These are phyloP conservation scores for Diaporthe sp. DNA, from an alignment of 2,329 filamentous ascomycete genomes.

Conservation along the genomic window DNA sequence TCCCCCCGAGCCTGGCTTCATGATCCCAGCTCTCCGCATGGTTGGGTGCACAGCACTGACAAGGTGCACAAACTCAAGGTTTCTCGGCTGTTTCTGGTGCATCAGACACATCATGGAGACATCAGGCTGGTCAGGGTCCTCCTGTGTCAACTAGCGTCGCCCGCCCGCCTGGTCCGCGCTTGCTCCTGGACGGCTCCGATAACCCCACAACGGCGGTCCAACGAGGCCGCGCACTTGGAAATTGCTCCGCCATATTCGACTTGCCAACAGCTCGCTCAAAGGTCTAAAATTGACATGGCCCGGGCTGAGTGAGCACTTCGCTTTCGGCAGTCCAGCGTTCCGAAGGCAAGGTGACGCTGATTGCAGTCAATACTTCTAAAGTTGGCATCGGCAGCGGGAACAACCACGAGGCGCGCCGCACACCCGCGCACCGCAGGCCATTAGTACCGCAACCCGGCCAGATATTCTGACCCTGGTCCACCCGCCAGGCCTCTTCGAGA, in stretches of 20 bases:
- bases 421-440: not conserved
- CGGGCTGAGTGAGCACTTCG: conserved; percentile 19
- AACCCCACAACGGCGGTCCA: conserved; percentile 9
- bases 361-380: conserved; percentile 19
- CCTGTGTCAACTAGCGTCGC: not conserved
- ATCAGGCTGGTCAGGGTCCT: not conserved
- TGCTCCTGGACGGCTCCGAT: conserved; percentile 1
- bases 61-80: conserved; percentile 11
- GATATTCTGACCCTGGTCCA: conserved; percentile 11
- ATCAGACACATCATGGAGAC: conserved; percentile 9
- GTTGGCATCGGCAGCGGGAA: conserved; percentile 11
- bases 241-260: not conserved
- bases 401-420: conserved; percentile 1
- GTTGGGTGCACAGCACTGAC: not conserved
- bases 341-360: conserved; percentile 8
- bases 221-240: not conserved
- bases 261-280: not conserved
- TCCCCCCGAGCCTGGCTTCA: not conserved
- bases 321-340: conserved; percentile 4
- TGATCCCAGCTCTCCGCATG: not conserved
- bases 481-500: conserved; percentile 21
- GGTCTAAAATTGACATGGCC: conserved; percentile 1
- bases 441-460: conserved; percentile 14
- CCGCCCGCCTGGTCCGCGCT: conserved; percentile 12
- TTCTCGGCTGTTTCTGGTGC: conserved; percentile 19